Percentiles rank a stretch among this genome's conserved stretches.
These are phyloP conservation scores for Scleroderma bovista DNA, from an alignment of 768 basidiomycete species.

Conservation along the genomic window DNA sequence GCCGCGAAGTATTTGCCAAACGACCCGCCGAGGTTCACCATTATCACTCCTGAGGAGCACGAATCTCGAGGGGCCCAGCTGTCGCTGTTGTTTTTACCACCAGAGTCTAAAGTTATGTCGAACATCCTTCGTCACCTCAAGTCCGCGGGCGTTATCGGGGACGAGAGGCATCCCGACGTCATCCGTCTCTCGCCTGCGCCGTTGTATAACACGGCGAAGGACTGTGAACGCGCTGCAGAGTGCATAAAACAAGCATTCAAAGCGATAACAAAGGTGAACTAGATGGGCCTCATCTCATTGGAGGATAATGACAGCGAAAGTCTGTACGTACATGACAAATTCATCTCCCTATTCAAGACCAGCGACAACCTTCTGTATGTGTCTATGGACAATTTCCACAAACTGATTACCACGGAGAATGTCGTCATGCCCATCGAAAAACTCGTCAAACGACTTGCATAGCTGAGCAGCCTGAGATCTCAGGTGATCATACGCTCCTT, in stretches of 20 bases:
- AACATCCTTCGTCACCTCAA: conserved; percentile 56
- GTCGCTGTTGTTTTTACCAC: conserved; percentile 74
- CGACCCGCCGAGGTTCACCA: conserved; percentile 64
- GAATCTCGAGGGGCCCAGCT: conserved; percentile 79
- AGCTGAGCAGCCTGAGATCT: conserved; percentile 21
- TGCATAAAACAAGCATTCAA: conserved; percentile 58
- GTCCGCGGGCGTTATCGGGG: conserved; percentile 78
- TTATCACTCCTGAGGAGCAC: conserved; percentile 76
- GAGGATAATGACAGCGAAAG: neutral
- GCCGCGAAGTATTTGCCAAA: conserved; percentile 23
- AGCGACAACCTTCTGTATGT: conserved; percentile 26
- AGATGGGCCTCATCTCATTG: neutral
- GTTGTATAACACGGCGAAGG: conserved; percentile 78
- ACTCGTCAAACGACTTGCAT: conserved; percentile 31
- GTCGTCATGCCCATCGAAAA: conserved; percentile 51
- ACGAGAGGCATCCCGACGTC: conserved; percentile 88
- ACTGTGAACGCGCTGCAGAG: conserved; percentile 65
- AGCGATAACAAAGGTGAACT: conserved; percentile 12
- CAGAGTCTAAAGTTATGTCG: conserved; percentile 57
- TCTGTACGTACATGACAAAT: conserved; percentile 1
- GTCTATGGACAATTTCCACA: conserved; percentile 39
- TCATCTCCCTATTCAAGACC: neutral
- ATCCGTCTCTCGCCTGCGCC: conserved; percentile 85
- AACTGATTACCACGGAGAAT: conserved; percentile 42
- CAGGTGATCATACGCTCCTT: conserved; percentile 53